phyloP scores from a whole-genome alignment of 495 filamentous ascomycete species.

The Penicillium parvum region DNA sequence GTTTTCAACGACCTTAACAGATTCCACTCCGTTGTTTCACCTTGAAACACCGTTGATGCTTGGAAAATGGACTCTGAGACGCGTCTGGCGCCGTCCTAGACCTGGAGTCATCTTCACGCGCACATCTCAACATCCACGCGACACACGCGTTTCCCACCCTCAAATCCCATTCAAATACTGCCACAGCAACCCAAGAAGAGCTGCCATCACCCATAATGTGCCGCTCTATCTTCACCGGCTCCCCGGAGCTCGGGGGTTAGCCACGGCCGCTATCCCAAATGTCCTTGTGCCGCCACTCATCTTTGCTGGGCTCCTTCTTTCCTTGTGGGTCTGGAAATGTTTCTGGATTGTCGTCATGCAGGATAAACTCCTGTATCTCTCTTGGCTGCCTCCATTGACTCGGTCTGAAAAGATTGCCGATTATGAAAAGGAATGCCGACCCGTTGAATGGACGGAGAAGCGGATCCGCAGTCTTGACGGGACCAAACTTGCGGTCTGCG shows the following conservation, averaged over 20 bases:
- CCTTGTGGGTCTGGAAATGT: slow-evolving; percentile 76
- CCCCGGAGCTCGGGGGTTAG: slow-evolving; percentile 6
- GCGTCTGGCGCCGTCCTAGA: not conserved
- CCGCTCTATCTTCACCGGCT: not conserved
- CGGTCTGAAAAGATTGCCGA: slow-evolving; percentile 52
- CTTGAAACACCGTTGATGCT: slow-evolving; percentile 3
- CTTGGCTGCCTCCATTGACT: slow-evolving; percentile 60
- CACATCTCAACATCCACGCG: not conserved
- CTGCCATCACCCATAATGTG: not conserved
- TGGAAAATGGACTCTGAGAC: not conserved
- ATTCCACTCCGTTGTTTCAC: too few relatives aligned
- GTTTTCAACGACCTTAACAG: too few relatives aligned
- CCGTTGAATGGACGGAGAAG: slow-evolving; percentile 61
- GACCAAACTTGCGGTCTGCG: slow-evolving; percentile 53
- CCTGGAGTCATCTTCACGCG: not conserved
- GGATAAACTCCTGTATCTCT: slow-evolving; percentile 82
- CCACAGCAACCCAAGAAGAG: not conserved
- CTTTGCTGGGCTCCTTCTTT: slow-evolving; percentile 61
- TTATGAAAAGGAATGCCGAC: slow-evolving; percentile 53
- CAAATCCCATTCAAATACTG: not conserved
- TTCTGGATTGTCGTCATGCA: slow-evolving; percentile 76
- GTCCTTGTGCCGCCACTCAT: slow-evolving; percentile 59
- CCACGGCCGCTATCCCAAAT: slow-evolving; percentile 40
- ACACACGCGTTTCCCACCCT: not conserved
- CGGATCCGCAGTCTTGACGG: slow-evolving; percentile 54